Conservation (phyloP, 2,329 filamentous ascomycete species). For the Phyllosticta citrichinensis region DNA sequence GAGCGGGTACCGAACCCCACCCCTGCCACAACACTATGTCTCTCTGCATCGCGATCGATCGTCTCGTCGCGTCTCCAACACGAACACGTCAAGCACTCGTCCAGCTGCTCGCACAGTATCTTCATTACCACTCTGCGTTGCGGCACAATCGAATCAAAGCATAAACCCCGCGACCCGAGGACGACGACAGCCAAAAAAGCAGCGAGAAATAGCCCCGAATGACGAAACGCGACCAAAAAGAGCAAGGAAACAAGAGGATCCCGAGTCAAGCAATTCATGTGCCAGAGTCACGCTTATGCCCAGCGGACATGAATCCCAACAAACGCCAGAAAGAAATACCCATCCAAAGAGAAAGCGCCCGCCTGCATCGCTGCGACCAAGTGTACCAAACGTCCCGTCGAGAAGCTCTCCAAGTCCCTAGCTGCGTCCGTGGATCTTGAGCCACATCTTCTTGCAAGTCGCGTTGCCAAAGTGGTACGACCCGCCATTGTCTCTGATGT, state of each 20-base stretch:
- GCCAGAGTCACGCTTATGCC: no score
- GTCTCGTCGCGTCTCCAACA: not conserved
- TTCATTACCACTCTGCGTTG: not conserved
- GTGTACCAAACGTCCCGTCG: not conserved
- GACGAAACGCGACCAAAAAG: not conserved
- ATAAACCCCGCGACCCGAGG: not conserved
- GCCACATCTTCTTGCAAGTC: conserved; percentile 54
- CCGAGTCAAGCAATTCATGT: not conserved
- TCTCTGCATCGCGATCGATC: not conserved
- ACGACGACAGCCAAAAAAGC: not conserved
- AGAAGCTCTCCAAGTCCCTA: not conserved
- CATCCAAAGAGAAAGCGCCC: no score
- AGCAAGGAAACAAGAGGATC: not conserved
- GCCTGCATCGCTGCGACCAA: not conserved
- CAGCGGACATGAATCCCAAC: not conserved
- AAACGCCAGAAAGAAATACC: not conserved
- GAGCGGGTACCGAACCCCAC: not conserved
- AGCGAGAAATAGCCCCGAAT: not conserved
- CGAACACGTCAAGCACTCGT: not conserved
- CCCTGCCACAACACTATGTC: not conserved
- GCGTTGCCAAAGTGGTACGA: conserved; percentile 51
- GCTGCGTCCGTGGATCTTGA: conserved; percentile 24
- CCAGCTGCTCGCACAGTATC: not conserved
- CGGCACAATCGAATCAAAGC: not conserved
- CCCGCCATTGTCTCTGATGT: conserved; percentile 42